Evolutionary conservation across 768 basidiomycete genomes (phyloP), one percentile per base, ranked within the genome.

Genomic region (Lactarius evosmus): DNA sequence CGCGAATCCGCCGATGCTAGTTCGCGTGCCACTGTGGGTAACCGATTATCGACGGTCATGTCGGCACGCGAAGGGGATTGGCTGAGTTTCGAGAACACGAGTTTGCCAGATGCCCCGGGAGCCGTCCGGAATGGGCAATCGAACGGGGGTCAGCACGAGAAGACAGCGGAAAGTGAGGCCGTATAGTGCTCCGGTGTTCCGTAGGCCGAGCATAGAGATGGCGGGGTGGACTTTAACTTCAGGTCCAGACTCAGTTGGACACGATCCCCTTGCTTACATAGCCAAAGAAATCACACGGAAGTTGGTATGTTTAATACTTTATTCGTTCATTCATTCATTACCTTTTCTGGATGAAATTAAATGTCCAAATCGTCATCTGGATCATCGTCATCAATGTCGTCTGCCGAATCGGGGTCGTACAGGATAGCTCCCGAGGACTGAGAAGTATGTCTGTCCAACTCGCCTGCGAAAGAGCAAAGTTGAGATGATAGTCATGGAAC

Each of bases 281-380:
- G n/a, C n/a, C n/a, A n/a, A n/a, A 44, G 25, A 32, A 41, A 49
- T 56, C 44, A 36, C 33, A 30, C 19, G 14, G 62, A 41, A 41
- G n/a, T 40, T 30, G 56, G 52, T 32, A 54, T 63, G 44, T 52
- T 54, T 8, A 52, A 34, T 54, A 59, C 62, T 59, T 46, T 30
- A 63, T 63, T 46, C 22, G 46, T 36, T 46, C 22, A 34, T 17
- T 29, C 25, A 25, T 27, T 12, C 40, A 44, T 52, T 38, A 29
- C 62, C 58, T 63, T 17, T 41, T 52, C 9, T 27, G 44, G 44
- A 46, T 33, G 32, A 46, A 55, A 46, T 66, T 74, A 94, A 62
- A 95, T 89, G 70, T 96, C 91, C 64, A 96, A 77, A 75, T 96
- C 94, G 72, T 96, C 95, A 69, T 97, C 95, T 25, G 95, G 95